Percentiles rank a stretch among this genome's conserved stretches.
Evolutionary conservation across 2,329 filamentous ascomycete species (phyloP).

Genomic region (Microascus cirrosus): DNA sequence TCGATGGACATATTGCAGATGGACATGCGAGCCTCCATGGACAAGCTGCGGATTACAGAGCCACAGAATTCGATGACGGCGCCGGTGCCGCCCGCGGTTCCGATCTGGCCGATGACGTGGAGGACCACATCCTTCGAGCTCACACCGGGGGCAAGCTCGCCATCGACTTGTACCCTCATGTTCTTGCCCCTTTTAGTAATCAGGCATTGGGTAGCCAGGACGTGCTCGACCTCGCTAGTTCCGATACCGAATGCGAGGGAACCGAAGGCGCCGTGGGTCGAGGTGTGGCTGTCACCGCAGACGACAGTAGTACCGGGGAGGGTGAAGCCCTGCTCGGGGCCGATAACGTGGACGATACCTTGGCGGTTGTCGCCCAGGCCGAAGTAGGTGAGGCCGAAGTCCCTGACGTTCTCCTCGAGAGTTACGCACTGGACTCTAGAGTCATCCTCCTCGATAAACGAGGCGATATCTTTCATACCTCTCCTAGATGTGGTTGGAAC

Average conservation of each 20-base stretch:
- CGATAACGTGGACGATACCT: conserved; percentile 97
- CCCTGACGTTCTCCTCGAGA: conserved; percentile 93
- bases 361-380: conserved; percentile 93
- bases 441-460: conserved; percentile 91
- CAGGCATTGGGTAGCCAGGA: conserved; percentile 89
- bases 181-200: conserved; percentile 96
- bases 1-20: conserved; percentile 99
- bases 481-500: conserved; percentile 87
- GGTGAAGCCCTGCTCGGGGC: conserved; percentile 96
- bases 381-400: conserved; percentile 94
- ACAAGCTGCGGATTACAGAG: conserved; percentile 77
- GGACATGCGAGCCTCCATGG: conserved; percentile 97
- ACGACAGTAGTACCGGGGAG: conserved; percentile 94
- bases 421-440: conserved; percentile 90
- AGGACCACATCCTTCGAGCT: conserved; percentile 94
- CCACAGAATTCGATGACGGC: conserved; percentile 96
- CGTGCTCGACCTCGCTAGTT: conserved; percentile 96
- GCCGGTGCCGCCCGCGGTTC: conserved; percentile 88
- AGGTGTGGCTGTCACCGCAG: conserved; percentile 96
- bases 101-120: conserved; percentile 85
- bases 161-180: conserved; percentile 94
- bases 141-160: conserved; percentile 78
- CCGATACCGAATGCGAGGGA: conserved; percentile 93
- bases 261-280: conserved; percentile 94
- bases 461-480: conserved; percentile 83